phyloP scores from a whole-genome alignment of 129 eudicot genomes.

The Sambucus nigra region DNA sequence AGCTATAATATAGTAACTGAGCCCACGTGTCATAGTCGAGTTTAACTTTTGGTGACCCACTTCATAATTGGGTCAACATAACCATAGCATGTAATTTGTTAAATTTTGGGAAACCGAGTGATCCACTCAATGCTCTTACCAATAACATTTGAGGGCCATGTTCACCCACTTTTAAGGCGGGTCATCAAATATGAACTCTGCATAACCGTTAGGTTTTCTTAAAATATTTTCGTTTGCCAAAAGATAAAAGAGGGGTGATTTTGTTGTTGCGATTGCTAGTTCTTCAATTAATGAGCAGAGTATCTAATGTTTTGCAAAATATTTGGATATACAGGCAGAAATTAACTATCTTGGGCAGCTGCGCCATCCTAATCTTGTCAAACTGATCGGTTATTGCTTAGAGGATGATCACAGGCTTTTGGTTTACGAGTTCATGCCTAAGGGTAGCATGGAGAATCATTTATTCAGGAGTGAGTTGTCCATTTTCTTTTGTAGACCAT shows the following conservation, averaged over 20 bases:
- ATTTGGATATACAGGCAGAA: constrained; percentile 57
- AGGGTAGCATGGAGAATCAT: constrained; percentile 95
- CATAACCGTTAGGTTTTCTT: background rate
- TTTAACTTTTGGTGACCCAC: too few relatives aligned
- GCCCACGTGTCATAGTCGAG: too few relatives aligned
- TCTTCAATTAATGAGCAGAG: background rate
- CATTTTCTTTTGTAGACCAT: background rate
- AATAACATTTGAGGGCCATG: too few relatives aligned
- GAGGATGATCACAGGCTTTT: constrained; percentile 89
- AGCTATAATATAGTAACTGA: too few relatives aligned
- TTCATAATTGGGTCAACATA: too few relatives aligned
- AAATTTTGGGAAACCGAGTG: too few relatives aligned
- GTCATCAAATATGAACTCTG: too few relatives aligned
- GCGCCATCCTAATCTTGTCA: constrained; percentile 86
- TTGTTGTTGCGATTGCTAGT: constrained; percentile 5
- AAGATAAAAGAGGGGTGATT: background rate
- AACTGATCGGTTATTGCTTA: constrained; percentile 69
- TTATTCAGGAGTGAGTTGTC: constrained; percentile 67
- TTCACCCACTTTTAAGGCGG: too few relatives aligned
- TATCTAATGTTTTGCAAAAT: constrained; percentile 15
- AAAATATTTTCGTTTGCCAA: background rate
- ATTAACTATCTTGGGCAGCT: constrained; percentile 79
- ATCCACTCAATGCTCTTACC: too few relatives aligned
- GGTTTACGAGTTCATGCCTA: constrained; percentile 92
- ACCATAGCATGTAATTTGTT: too few relatives aligned